Evolutionary conservation across 257 asterid genomes (phyloP).

Genomic region (Echites panduratus): DNA sequence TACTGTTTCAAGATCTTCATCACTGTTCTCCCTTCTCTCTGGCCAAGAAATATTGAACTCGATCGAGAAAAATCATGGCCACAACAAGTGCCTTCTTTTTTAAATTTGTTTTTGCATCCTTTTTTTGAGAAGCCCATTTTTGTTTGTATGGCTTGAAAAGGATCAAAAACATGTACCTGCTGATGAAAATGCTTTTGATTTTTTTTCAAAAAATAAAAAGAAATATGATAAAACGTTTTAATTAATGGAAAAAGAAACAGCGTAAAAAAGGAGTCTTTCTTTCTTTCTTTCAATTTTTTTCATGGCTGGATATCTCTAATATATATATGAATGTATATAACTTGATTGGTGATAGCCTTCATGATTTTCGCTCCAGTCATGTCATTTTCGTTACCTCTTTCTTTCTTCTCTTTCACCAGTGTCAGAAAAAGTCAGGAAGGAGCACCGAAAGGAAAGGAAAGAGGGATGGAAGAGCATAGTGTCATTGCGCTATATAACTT

Average conservation of each 20-base stretch:
- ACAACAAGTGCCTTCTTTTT: constrained; percentile 19
- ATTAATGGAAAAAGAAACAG: not conserved
- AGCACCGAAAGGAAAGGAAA: constrained; percentile 43
- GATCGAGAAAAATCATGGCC: constrained; percentile 21
- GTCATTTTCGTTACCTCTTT: constrained; percentile 43
- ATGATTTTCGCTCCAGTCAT: constrained; percentile 50
- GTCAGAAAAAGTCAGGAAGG: constrained; percentile 50
- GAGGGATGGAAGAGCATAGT: not conserved
- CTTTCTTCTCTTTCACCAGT: constrained; percentile 22
- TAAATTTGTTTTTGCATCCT: not conserved
- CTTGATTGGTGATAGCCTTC: constrained; percentile 11
- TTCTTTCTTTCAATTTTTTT: not conserved
- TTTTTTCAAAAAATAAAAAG: not conserved
- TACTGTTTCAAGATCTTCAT: constrained; percentile 22
- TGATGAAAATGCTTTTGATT: not conserved
- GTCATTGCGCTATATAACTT: not conserved
- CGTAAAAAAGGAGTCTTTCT: not conserved
- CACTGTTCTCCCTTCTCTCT: constrained; percentile 8
- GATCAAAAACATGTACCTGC: not conserved
- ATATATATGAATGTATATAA: not conserved
- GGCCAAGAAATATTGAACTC: constrained; percentile 7
- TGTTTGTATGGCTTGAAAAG: not conserved
- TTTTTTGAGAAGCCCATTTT: constrained; percentile 12
- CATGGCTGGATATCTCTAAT: not conserved
- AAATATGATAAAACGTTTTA: not conserved